Evolutionary conservation across 1,284 basidiomycete genomes (phyloP), one percentile per base, ranked within the genome.

Genomic region (Pseudozyma hubeiensis): DNA sequence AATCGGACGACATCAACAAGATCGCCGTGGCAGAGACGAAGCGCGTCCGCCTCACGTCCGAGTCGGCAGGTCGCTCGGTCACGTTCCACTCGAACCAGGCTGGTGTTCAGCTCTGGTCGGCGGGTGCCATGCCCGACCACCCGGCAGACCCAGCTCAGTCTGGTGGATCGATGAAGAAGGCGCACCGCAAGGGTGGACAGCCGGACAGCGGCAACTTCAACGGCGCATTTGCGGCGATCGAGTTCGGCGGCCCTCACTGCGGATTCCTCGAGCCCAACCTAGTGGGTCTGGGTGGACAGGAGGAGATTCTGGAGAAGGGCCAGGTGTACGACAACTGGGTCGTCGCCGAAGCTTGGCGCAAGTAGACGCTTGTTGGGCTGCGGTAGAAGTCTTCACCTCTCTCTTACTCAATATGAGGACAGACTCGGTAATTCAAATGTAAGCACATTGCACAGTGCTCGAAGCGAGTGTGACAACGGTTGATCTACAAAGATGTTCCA

Each of bases 241-340:
- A 83, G 54, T 83, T 82, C 34, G 59, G 65, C n/a, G 74, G 72
- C 16, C 81, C 81, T 39, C 81, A 83, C 54, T 77, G 73, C 35
- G 79, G 75, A 14, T 81, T 81, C 62, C 24, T 81, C 33, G 64
- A 62, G 49, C 35, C 67, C 16, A 41, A 45, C 10, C 57, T 83
- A 29, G 47, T 50, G 14, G 49, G 60, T n/a, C 45, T 67, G 3
- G 78, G 69, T 19, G 77, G 75, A 3, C 49, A 50, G 50, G 79
- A 78, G 30, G 78, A 80, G 52, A 17, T 80, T 19, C 54, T 82
- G 29, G 60, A 68, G 33, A 64, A 59, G 19, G 77, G 75, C 8
- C 68, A 79, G 59, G 59, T 64, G 14, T 81, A 81, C 41, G 64
- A 64, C 40, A 64, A 75, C 57, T 79, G 75, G 77, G 77, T 81